Percentiles rank a stretch among this genome's conserved stretches.
Evolutionary conservation across 768 basidiomycete species (phyloP).

Genomic region (Lactifluus hygrophoroides): DNA sequence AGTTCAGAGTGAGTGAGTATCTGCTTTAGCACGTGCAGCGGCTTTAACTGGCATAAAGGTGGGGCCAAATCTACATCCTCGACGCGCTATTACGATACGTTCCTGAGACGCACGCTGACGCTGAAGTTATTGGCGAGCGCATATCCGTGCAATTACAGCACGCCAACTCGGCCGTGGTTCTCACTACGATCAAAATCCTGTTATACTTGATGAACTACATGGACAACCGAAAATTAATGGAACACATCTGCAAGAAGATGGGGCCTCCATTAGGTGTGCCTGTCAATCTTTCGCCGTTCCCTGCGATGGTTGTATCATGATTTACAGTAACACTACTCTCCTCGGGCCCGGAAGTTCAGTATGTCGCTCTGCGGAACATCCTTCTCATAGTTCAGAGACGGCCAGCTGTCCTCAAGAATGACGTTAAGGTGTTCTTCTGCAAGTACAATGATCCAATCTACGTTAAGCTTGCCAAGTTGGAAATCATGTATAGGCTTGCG

Average conservation of each 20-base stretch:
- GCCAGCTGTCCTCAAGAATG: constrained; percentile 86
- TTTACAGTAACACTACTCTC: constrained; percentile 75
- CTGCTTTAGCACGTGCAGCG: not conserved
- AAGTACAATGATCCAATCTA: constrained; percentile 99
- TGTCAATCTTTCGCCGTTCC: not conserved
- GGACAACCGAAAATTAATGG: constrained; percentile 78
- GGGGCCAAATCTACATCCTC: constrained; percentile 98
- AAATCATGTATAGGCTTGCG: constrained; percentile 97
- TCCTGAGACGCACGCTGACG: constrained; percentile 81
- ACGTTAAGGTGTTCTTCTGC: constrained; percentile 99
- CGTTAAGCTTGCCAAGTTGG: constrained; percentile 94
- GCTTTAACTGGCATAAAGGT: constrained; percentile 46
- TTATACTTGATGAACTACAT: constrained; percentile 99
- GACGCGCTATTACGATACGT: constrained; percentile 91
- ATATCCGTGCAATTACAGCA: constrained; percentile 91
- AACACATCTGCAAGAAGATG: constrained; percentile 94
- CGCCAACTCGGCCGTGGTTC: constrained; percentile 98
- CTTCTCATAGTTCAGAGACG: constrained; percentile 94
- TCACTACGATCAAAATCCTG: constrained; percentile 95
- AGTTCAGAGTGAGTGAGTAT: constrained; percentile 71
- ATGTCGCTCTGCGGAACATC: constrained; percentile 94
- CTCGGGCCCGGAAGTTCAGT: constrained; percentile 97
- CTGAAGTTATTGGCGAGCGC: constrained; percentile 92
- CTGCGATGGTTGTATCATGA: not conserved
- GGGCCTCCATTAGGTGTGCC: constrained; percentile 84